Evolutionary conservation across 768 basidiomycete genomes (phyloP).

Genomic region (Mycena epipterygia): DNA sequence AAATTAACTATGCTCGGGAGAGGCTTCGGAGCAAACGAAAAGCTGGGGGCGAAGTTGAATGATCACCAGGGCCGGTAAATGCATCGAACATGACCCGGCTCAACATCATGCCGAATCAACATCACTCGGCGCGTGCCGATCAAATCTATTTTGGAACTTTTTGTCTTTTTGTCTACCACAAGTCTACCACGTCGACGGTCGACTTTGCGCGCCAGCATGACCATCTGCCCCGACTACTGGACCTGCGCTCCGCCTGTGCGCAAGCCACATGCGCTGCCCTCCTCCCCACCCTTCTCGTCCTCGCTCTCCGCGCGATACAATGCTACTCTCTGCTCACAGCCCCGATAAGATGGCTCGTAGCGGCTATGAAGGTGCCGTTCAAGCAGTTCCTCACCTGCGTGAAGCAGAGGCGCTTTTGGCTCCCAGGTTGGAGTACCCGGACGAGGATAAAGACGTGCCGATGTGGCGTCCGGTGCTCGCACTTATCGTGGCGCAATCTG

Average conservation of each 20-base stretch:
- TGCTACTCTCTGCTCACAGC: slow-evolving; percentile 49
- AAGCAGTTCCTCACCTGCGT: slow-evolving; percentile 60
- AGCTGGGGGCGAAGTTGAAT: no score
- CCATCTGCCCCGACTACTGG: slow-evolving; percentile 38
- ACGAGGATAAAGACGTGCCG: slow-evolving; percentile 48
- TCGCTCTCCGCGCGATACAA: slow-evolving; percentile 52
- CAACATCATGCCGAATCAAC: no score
- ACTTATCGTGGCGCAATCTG: slow-evolving; percentile 63
- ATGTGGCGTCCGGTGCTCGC: slow-evolving; percentile 75
- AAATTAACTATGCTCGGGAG: no score
- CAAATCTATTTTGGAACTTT: no score
- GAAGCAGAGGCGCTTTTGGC: slow-evolving; percentile 66
- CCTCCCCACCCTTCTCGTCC: slow-evolving; percentile 61
- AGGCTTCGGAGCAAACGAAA: no score
- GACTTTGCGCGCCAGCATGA: background rate
- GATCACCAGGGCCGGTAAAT: no score
- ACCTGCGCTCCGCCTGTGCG: slow-evolving; percentile 62
- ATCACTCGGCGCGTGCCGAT: no score
- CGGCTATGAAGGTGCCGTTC: slow-evolving; percentile 50
- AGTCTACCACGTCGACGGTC: no score
- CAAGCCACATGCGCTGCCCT: slow-evolving; percentile 65
- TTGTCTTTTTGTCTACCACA: no score
- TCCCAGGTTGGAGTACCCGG: slow-evolving; percentile 34
- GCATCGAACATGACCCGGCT: no score
- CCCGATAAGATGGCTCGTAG: slow-evolving; percentile 39